A percentile compares a stretch with the other conserved stretches of the same genome.
These are phyloP conservation scores for Solanum hybrid DNA, from an alignment of 305 asterid genomes.

Conservation along the genomic window DNA sequence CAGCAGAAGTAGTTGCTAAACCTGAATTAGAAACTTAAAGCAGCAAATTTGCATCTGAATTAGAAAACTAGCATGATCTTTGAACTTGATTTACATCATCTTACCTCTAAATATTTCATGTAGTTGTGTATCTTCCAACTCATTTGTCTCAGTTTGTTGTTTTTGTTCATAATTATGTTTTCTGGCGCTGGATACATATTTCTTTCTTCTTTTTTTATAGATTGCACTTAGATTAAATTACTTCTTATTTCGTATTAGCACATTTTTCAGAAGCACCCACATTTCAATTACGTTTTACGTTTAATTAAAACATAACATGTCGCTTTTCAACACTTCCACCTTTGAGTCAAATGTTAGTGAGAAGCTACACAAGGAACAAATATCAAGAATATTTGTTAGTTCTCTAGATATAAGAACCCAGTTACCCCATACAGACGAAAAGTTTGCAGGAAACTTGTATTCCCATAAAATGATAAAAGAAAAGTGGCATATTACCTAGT, in stretches of 20 bases:
- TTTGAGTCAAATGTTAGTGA: background rate
- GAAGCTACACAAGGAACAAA: background rate
- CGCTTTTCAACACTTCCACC: background rate
- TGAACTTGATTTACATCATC: background rate
- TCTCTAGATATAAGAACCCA: background rate
- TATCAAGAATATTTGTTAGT: background rate
- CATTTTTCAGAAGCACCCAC: background rate
- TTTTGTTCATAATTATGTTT: background rate
- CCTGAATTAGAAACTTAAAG: background rate
- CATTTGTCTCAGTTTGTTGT: background rate
- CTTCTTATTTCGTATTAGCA: background rate
- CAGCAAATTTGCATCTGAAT: background rate
- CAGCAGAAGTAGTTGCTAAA: background rate
- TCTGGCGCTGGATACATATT: background rate
- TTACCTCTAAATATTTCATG: background rate
- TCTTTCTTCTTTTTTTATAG: background rate
- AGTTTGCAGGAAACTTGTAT: background rate
- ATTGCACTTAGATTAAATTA: background rate
- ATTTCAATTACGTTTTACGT: background rate
- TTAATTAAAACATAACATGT: background rate
- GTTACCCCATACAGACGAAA: background rate
- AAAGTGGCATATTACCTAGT: background rate
- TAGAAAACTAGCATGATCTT: background rate
- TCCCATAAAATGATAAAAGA: background rate
- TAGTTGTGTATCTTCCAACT: background rate